Conservation (phyloP, 1,139 yeast species). For the Kodamaea anthophila region DNA sequence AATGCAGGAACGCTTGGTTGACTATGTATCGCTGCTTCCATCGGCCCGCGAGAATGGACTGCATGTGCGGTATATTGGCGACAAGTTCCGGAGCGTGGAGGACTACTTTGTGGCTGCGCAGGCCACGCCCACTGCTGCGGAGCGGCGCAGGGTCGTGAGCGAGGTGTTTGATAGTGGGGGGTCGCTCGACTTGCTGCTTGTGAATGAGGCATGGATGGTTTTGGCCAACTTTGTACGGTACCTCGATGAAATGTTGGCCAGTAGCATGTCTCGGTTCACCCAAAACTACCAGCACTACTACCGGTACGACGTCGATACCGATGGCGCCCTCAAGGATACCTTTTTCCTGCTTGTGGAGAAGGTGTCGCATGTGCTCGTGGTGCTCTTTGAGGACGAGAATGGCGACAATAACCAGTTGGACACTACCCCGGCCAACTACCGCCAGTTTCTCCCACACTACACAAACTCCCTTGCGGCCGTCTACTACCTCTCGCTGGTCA, state of each 20-base stretch:
- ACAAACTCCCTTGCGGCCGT: constrained; percentile 40
- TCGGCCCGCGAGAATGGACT: constrained; percentile 33
- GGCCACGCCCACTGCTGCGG: constrained; percentile 21
- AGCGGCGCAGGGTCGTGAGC: constrained; percentile 23
- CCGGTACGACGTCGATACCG: constrained; percentile 23
- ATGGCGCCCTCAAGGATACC: constrained; percentile 23
- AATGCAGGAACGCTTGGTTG: constrained; percentile 35
- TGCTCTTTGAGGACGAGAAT: constrained; percentile 27
- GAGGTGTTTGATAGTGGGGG: constrained; percentile 37
- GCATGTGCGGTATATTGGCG: constrained; percentile 50
- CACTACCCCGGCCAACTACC: constrained; percentile 31
- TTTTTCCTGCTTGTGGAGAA: constrained; percentile 24
- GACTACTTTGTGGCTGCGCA: constrained; percentile 29
- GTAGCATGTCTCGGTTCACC: constrained; percentile 29
- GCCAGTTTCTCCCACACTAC: constrained; percentile 35
- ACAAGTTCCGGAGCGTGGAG: constrained; percentile 30
- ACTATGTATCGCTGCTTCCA: constrained; percentile 31
- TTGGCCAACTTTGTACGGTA: constrained; percentile 33
- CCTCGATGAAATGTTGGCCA: constrained; percentile 27
- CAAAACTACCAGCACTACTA: constrained; percentile 35
- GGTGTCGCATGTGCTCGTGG: constrained; percentile 22
- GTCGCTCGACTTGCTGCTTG: constrained; percentile 36
- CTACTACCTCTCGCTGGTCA: constrained; percentile 30
- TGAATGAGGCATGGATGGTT: constrained; percentile 43
- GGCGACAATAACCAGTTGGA: constrained; percentile 29